Percentiles rank a stretch among this genome's conserved stretches.
These are phyloP conservation scores for Leccinum olivaceopallidum DNA, from an alignment of 768 basidiomycete genomes.

Conservation along the genomic window DNA sequence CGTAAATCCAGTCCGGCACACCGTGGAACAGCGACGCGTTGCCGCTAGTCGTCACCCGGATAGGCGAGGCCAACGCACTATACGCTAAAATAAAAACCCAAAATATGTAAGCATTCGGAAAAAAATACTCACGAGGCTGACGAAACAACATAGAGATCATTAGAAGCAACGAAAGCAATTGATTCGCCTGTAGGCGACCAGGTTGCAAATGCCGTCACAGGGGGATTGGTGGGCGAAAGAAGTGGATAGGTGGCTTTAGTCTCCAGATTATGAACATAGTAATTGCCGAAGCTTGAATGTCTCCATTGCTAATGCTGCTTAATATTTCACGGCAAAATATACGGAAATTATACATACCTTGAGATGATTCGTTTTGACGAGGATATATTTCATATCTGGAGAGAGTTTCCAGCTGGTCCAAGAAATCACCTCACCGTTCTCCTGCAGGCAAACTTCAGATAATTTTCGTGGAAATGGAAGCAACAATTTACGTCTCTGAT, in stretches of 20 bases:
- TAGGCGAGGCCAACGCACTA: conserved; percentile 45
- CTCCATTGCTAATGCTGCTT: conserved; percentile 82
- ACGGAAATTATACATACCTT: conserved; percentile 51
- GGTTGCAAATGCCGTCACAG: conserved; percentile 73
- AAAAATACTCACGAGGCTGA: conserved; percentile 54
- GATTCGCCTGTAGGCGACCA: conserved; percentile 86
- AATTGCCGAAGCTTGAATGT: conserved; percentile 86
- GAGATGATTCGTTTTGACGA: conserved; percentile 70
- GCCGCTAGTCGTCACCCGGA: conserved; percentile 81
- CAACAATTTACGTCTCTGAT: conserved; percentile 58
- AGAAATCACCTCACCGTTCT: conserved; percentile 48
- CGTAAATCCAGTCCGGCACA: conserved; percentile 97
- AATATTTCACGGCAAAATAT: conserved; percentile 3
- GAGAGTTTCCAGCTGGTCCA: conserved; percentile 80
- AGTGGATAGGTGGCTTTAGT: conserved; percentile 71
- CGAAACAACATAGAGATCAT: conserved; percentile 87
- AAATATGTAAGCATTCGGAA: not conserved
- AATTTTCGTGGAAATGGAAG: not conserved
- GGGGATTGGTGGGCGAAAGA: conserved; percentile 64
- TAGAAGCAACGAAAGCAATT: conserved; percentile 82
- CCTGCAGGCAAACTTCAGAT: conserved; percentile 39
- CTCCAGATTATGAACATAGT: conserved; percentile 83
- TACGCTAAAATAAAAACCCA: conserved; percentile 11
- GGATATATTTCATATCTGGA: conserved; percentile 86
- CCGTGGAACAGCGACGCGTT: conserved; percentile 89